These are phyloP conservation scores for Omphalotus guepiniiformis DNA, from an alignment of 768 basidiomycete genomes.

Conservation along the genomic window DNA sequence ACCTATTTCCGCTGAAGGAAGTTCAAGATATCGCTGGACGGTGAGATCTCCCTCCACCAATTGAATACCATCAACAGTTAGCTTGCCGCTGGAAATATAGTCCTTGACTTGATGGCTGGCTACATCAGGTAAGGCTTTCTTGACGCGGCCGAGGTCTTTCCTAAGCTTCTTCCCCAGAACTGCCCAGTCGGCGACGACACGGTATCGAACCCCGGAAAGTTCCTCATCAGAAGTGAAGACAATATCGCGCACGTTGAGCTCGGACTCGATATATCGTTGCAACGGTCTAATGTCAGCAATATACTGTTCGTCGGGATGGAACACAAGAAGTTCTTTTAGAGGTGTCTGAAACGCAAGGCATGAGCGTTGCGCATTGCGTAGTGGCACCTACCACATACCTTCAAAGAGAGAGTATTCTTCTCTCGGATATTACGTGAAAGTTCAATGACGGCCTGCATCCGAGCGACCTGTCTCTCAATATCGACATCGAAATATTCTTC, in stretches of 20 bases:
- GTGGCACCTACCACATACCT: conserved; percentile 47
- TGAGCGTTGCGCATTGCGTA: not conserved
- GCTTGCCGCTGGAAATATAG: conserved; percentile 69
- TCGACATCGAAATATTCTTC: conserved; percentile 92
- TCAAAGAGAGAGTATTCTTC: conserved; percentile 79
- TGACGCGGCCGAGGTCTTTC: conserved; percentile 86
- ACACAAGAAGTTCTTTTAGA: conserved; percentile 86
- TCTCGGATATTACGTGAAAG: conserved; percentile 87
- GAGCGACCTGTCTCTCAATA: conserved; percentile 90
- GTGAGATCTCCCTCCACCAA: conserved; percentile 88
- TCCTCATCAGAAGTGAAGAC: conserved; percentile 87
- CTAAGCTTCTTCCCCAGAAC: conserved; percentile 90
- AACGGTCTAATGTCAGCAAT: conserved; percentile 82
- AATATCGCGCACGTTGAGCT: conserved; percentile 91
- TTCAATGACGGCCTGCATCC: conserved; percentile 95
- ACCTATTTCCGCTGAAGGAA: conserved; percentile 53
- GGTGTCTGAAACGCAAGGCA: conserved; percentile 64
- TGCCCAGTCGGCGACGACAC: conserved; percentile 92
- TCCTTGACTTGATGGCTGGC: conserved; percentile 78
- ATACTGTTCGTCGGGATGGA: conserved; percentile 84
- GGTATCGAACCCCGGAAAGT: conserved; percentile 83
- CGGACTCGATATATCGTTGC: conserved; percentile 85
- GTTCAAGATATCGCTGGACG: conserved; percentile 87
- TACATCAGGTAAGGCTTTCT: conserved; percentile 78
- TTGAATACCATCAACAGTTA: conserved; percentile 86